Base-by-base conservation (phyloP, 345 rosid genomes). In the Viola odorata region DNA sequence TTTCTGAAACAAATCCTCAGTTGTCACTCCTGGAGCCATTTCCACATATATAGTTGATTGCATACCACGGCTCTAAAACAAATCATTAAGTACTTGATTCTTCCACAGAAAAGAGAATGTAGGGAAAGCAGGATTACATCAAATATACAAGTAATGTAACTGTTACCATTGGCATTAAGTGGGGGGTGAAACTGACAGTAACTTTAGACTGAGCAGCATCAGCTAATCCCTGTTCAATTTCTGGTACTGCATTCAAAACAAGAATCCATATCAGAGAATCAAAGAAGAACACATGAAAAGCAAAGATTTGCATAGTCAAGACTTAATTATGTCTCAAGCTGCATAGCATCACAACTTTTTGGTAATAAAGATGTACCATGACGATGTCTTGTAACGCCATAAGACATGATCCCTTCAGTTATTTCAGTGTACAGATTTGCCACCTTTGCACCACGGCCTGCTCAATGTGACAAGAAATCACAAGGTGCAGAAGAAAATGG, bases 361-460 rank as follows among this genome's bases (percentile, higher is more conserved):
- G 32, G 32, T 23, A 52, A 57, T 52, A 55, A 50, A 55, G 32
- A 73, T 72, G 79, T 49, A 90, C 99, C 99, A 80, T 94, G 97
- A 10, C 97, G 92, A 80, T 94, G 99, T 66, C 78, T 73, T 9
- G 96, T 86, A 62, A 94, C 85, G 60, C 99, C 96, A 68, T 90
- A 94, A 42, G 99, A 82, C 77, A 84, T 81, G 40, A 94, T 90
- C 72, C 97, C 99, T 75, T 90, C 96, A 5, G 95, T 81, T 62
- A 90, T 75, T 68, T 94, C 99, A 67, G 92, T 74, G 72, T 82
- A 94, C 53, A 94, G 82, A 80, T 77, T 83, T 4, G 83, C 80
- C 72, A 88, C 97, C 73, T 94, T 94, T 11, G 99, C 95, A 72
- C 95, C 89, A 68, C 97, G 99, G 62, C 99, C 97, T 94, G 80